These are phyloP conservation scores for Phytophthora cactorum DNA, from an alignment of 352 stramenopile genomes.

Conservation along the genomic window DNA sequence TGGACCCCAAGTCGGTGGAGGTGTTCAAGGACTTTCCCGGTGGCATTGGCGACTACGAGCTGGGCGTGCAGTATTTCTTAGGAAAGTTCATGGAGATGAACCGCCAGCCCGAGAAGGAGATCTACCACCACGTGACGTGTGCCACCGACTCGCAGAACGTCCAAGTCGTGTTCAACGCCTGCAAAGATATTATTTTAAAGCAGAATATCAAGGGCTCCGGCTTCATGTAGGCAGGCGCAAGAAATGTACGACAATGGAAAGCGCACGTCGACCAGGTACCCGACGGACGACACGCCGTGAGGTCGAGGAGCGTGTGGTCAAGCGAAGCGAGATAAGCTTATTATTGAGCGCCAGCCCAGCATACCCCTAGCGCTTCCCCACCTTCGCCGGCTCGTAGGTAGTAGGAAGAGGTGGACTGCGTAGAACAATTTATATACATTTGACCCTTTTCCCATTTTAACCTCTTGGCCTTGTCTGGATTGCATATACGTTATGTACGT, in stretches of 20 bases:
- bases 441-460: conserved; percentile 23
- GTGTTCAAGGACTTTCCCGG: conserved; percentile 93
- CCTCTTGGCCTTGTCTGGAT: background rate
- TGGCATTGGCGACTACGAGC: conserved; percentile 85
- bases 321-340: conserved; percentile 28
- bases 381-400: conserved; percentile 19
- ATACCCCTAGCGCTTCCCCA: conserved; percentile 17
- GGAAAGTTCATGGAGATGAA: conserved; percentile 96
- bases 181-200: conserved; percentile 96
- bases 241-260: conserved; percentile 32
- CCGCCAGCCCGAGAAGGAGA: conserved; percentile 90
- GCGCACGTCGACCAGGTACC: conserved; percentile 26
- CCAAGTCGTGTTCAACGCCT: conserved; percentile 96
- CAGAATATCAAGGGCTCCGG: conserved; percentile 93
- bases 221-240: conserved; percentile 76
- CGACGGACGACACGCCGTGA: conserved; percentile 12
- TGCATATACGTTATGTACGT: background rate
- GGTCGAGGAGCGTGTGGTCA: conserved; percentile 15
- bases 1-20: conserved; percentile 91
- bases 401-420: conserved; percentile 31
- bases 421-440: conserved; percentile 46
- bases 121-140: conserved; percentile 97
- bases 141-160: conserved; percentile 98
- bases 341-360: conserved; percentile 26
- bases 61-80: conserved; percentile 91